Percentiles rank a stretch among this genome's conserved stretches.
These are phyloP conservation scores for Sporothrix globosa DNA, from an alignment of 2,329 filamentous ascomycete species.

Conservation along the genomic window DNA sequence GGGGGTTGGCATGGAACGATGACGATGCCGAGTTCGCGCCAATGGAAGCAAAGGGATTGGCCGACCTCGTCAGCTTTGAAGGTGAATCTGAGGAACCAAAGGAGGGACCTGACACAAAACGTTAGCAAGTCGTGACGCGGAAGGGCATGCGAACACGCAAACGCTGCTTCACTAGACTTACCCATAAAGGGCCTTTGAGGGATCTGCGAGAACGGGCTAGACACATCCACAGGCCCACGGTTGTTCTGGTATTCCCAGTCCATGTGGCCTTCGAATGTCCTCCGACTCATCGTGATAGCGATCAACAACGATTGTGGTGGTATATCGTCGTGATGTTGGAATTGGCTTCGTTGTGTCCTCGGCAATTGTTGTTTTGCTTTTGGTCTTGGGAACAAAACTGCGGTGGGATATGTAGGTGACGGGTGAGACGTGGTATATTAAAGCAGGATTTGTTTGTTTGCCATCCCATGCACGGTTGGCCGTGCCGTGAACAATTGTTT, in stretches of 20 bases:
- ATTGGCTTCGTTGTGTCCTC: neutral
- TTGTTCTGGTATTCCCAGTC: constrained; percentile 67
- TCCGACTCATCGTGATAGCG: constrained; percentile 46
- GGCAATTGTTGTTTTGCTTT: constrained; percentile 10
- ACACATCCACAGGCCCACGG: constrained; percentile 60
- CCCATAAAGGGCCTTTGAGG: constrained; percentile 50
- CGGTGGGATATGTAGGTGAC: neutral
- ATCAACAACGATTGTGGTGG: neutral
- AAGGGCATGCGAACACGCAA: neutral
- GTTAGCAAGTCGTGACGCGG: constrained; percentile 17
- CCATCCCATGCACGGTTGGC: neutral
- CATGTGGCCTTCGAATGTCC: constrained; percentile 65
- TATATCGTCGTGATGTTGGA: neutral
- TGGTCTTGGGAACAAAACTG: neutral
- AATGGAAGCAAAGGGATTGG: constrained; percentile 39
- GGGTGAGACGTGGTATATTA: neutral
- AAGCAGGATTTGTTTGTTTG: constrained; percentile 13
- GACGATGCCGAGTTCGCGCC: constrained; percentile 12
- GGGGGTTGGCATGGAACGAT: constrained; percentile 6
- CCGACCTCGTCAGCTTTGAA: constrained; percentile 34
- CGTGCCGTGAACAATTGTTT: constrained; percentile 17
- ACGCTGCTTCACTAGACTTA: constrained; percentile 41
- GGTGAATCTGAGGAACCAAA: constrained; percentile 39
- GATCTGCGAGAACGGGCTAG: constrained; percentile 64
- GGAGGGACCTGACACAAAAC: constrained; percentile 32